A percentile compares a stretch with the other conserved stretches of the same genome.
Conservation (phyloP, 2,329 filamentous ascomycete species). For the Elsinoe fawcettii region DNA sequence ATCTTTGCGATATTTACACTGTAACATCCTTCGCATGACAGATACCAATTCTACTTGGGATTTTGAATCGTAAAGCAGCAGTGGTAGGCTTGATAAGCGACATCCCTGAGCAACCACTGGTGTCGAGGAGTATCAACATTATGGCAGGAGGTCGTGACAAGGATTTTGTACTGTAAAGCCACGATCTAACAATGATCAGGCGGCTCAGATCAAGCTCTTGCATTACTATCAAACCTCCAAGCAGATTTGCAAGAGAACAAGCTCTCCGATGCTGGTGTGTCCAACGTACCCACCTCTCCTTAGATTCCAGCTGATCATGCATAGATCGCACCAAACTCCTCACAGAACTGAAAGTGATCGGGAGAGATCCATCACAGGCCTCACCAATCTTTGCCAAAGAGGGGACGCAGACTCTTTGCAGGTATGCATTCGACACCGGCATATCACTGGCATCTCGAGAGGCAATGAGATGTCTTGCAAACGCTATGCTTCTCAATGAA, state of each 20-base stretch:
- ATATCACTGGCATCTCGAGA: conserved; percentile 60
- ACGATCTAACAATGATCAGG: neutral
- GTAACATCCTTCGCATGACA: too few relatives aligned
- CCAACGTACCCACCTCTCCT: conserved; percentile 22
- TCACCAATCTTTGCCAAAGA: conserved; percentile 77
- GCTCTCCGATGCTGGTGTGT: conserved; percentile 52
- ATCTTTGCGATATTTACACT: too few relatives aligned
- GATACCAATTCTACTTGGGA: too few relatives aligned
- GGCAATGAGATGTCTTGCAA: conserved; percentile 75
- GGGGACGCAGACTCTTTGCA: conserved; percentile 66
- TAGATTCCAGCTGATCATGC: neutral
- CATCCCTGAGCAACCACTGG: too few relatives aligned
- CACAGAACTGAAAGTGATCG: conserved; percentile 65
- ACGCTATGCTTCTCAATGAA: conserved; percentile 65
- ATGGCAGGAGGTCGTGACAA: neutral
- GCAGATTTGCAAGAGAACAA: conserved; percentile 52
- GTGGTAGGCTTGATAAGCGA: too few relatives aligned
- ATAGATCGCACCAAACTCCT: conserved; percentile 55
- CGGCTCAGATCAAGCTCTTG: conserved; percentile 3
- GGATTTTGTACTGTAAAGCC: neutral
- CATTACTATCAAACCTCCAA: conserved; percentile 38
- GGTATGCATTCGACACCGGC: conserved; percentile 63
- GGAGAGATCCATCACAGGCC: conserved; percentile 62
- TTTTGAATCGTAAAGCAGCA: too few relatives aligned
- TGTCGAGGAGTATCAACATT: neutral